Conservation (phyloP, 2,329 filamentous ascomycete species). For the Daldinia sp. region DNA sequence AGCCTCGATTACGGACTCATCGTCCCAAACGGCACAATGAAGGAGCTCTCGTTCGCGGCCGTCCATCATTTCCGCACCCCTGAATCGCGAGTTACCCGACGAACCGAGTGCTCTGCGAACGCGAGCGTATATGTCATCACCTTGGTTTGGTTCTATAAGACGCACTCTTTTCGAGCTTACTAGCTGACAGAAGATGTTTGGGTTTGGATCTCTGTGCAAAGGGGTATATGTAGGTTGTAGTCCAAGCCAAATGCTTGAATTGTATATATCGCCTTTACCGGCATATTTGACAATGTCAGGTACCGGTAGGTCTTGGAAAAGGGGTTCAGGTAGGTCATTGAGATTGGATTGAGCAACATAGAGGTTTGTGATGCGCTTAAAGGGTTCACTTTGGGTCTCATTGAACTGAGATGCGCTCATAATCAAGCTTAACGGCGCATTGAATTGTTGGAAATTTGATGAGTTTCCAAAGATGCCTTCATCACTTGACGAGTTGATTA, state of each 20-base stretch:
- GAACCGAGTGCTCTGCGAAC: conserved; percentile 55
- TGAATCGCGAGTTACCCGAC: conserved; percentile 60
- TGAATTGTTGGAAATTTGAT: conserved; percentile 62
- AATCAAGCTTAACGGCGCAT: conserved; percentile 71
- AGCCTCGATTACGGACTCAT: conserved; percentile 56
- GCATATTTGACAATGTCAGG: conserved; percentile 69
- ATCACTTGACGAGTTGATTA: conserved; percentile 30
- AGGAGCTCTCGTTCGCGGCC: conserved; percentile 74
- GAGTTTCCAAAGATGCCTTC: not conserved
- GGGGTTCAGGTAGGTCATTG: conserved; percentile 66
- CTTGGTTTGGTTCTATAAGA: conserved; percentile 71
- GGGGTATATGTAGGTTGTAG: conserved; percentile 88
- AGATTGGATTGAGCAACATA: conserved; percentile 89
- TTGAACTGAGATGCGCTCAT: conserved; percentile 64
- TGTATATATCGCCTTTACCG: conserved; percentile 86
- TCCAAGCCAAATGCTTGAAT: conserved; percentile 87
- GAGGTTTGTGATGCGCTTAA: conserved; percentile 54
- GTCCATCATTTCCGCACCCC: conserved; percentile 91
- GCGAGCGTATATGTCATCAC: conserved; percentile 68
- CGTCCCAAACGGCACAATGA: conserved; percentile 74
- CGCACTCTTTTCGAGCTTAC: conserved; percentile 76
- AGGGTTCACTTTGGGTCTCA: conserved; percentile 15
- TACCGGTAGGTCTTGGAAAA: conserved; percentile 72
- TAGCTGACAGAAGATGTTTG: conserved; percentile 89
- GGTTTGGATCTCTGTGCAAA: conserved; percentile 91